Evolutionary conservation across 345 rosid genomes (phyloP).

Genomic region (Diplotaxis tenuifolia): DNA sequence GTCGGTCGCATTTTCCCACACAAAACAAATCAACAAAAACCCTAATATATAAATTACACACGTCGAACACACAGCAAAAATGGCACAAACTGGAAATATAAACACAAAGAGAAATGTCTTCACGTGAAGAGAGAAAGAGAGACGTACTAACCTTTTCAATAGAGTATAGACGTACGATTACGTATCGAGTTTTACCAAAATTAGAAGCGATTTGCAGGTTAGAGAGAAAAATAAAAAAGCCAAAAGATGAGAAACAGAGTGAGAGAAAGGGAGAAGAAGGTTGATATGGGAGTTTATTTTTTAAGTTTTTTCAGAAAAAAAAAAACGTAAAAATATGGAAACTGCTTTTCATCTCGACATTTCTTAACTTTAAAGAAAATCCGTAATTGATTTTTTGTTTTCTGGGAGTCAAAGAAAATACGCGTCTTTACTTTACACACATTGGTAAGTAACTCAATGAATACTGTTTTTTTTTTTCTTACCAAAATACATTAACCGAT

Average conservation of each 20-base stretch:
- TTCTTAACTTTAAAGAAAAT: slow-evolving; percentile 40
- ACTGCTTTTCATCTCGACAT: slow-evolving; percentile 14
- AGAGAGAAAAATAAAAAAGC: neutral
- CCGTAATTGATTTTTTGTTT: slow-evolving; percentile 12
- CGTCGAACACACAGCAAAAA: slow-evolving; percentile 8
- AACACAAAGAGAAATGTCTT: neutral
- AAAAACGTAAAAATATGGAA: slow-evolving; percentile 11
- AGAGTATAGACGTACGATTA: slow-evolving; percentile 14
- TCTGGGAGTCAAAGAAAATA: neutral
- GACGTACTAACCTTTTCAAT: slow-evolving; percentile 10
- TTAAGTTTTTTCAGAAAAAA: neutral
- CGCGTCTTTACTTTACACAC: slow-evolving; percentile 18
- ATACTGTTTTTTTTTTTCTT: neutral
- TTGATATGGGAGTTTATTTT: neutral
- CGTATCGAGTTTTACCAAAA: slow-evolving; percentile 10
- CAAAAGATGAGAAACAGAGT: neutral
- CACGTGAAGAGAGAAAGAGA: neutral
- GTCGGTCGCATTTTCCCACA: slow-evolving; percentile 15
- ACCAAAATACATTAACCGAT: slow-evolving; percentile 10
- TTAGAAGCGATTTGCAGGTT: slow-evolving; percentile 31
- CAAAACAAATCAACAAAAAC: slow-evolving; percentile 16
- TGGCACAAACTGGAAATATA: neutral
- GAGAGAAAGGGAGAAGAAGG: neutral
- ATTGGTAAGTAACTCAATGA: neutral
- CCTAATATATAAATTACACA: too few relatives aligned